Evolutionary conservation across 106 monocot genomes (phyloP).

Genomic region (Allium cepa): DNA sequence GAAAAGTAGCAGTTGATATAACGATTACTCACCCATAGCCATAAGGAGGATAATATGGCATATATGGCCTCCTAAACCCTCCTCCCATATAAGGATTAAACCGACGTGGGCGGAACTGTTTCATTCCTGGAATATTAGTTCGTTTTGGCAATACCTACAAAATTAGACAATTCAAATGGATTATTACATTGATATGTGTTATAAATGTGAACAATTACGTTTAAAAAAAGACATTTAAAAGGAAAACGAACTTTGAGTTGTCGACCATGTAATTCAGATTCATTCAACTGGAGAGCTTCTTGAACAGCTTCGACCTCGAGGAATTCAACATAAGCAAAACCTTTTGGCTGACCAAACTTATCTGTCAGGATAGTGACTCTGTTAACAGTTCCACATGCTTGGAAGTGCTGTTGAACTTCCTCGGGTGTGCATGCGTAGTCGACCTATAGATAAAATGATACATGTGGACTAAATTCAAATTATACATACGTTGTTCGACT

Average conservation of each 20-base stretch:
- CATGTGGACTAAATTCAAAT: too few relatives aligned
- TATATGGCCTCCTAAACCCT: constrained; percentile 40
- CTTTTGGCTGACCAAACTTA: constrained; percentile 79
- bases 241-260: constrained; percentile 60
- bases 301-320: constrained; percentile 76
- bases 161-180: background rate
- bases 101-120: constrained; percentile 48
- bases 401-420: too few relatives aligned
- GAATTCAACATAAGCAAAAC: constrained; percentile 87
- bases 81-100: constrained; percentile 52
- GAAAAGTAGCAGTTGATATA: too few relatives aligned
- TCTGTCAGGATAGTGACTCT: too few relatives aligned
- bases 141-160: constrained; percentile 53
- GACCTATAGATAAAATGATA: too few relatives aligned
- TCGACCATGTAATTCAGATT: constrained; percentile 89
- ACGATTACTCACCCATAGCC: constrained; percentile 38
- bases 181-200: background rate
- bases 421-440: too few relatives aligned
- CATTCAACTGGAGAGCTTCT: constrained; percentile 65
- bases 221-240: background rate
- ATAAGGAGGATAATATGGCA: constrained; percentile 58
- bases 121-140: constrained; percentile 80
- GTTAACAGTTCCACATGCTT: too few relatives aligned
- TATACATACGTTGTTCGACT: too few relatives aligned
- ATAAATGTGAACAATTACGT: background rate